Base-by-base conservation (phyloP, 805 yeast species). In the Kluyveromyces lactis region DNA sequence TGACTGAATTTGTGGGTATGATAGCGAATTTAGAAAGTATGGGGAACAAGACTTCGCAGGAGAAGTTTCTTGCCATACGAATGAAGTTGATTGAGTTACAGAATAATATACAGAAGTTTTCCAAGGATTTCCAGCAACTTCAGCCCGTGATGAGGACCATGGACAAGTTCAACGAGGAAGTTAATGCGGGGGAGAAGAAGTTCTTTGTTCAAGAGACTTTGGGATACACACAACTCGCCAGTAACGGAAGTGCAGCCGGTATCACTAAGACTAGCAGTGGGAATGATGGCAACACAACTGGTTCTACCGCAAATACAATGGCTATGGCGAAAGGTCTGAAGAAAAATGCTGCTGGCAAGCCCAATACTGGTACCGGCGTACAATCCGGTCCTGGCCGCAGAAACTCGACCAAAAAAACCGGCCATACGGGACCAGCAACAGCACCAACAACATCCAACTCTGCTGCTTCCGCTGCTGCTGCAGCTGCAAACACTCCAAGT, bases 91-190 rank as follows among this genome's bases (percentile, higher is more conserved):
- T 56, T 9, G 50, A 45, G 26, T 41, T 58, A 28, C 36, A 48
- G 18, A 42, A 41, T 3, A 47, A 45, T 34, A 45, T 58, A 15
- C 60, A 56, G 31, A 31, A 21, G 11, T 33, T 58, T 13, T 56
- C 60, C 10, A 42, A 46, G 15, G 48, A 47, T 23, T 49, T 54
- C 18, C 39, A 40, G 2, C 41, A 44, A 15, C 34, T 56, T 26
- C 49, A 49, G 24, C 58, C 59, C 9, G 36, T 56, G 28, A 51
- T 58, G 24, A 50, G 51, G 4, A 45, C 52, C 3, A 47, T 56
- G 11, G 46, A 53, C 4, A 54, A 56, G 31, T 52, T 34, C 30
- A 34, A 34, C n/a, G 19, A 34, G 11, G 37, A 34, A 21, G 18
- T 24, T 13, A 4, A 13, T 8, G 18, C 19, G 2, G 21, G 17